Evolutionary conservation across 345 rosid genomes (phyloP).

Genomic region (Eucalyptus albens): DNA sequence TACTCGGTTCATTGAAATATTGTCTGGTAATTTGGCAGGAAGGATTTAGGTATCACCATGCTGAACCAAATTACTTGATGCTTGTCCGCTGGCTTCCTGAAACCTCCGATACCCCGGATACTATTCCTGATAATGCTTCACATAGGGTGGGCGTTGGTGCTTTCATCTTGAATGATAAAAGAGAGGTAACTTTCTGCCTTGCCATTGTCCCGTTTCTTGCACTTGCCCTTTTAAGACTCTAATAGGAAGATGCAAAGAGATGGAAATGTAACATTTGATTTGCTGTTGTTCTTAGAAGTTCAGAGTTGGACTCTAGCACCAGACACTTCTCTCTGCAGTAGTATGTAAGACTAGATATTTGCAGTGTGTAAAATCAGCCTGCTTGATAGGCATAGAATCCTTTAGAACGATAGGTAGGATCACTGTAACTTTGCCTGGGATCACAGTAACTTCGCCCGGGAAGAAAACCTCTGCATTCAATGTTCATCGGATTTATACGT

Average conservation of each 20-base stretch:
- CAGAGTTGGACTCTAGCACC: neutral
- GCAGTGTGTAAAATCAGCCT: neutral
- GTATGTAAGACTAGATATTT: neutral
- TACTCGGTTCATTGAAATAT: neutral
- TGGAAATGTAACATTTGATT: neutral
- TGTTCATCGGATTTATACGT: too few species aligned
- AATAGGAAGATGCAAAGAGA: too few species aligned
- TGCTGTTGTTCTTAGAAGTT: neutral
- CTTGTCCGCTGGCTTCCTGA: slow-evolving; percentile 58
- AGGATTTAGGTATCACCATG: slow-evolving; percentile 10
- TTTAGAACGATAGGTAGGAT: neutral
- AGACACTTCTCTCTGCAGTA: neutral
- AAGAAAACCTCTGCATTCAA: too few species aligned
- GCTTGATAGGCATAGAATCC: neutral
- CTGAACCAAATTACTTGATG: slow-evolving; percentile 57
- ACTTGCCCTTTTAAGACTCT: too few species aligned
- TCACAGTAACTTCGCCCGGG: too few species aligned
- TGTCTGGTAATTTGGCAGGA: neutral
- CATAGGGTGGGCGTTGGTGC: too few species aligned
- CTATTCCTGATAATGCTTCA: slow-evolving; percentile 10
- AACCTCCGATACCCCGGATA: neutral
- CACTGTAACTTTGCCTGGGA: too few species aligned
- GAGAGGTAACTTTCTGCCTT: too few species aligned
- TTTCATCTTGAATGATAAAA: too few species aligned
- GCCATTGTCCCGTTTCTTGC: too few species aligned